Percentiles rank a stretch among this genome's conserved stretches.
phyloP scores from a whole-genome alignment of 2,329 filamentous ascomycete genomes.

The Xenoacremonium recifei region DNA sequence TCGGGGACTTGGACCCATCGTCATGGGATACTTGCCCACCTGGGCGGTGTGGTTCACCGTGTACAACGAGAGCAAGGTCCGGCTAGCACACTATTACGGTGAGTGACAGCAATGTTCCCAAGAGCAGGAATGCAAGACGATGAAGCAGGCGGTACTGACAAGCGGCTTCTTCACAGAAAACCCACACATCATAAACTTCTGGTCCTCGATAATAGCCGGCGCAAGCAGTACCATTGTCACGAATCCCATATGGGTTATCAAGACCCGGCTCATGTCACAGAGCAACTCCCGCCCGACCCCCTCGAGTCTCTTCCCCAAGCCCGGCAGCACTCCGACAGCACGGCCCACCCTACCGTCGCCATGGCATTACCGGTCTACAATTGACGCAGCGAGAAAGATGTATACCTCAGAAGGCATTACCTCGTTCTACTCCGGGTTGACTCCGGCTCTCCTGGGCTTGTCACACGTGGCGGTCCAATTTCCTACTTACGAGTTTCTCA shows the following conservation, averaged over 20 bases:
- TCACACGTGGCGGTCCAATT: slow-evolving; percentile 98
- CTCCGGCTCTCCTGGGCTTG: slow-evolving; percentile 85
- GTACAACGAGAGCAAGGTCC: slow-evolving; percentile 84
- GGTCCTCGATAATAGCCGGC: slow-evolving; percentile 87
- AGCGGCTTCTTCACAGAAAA: slow-evolving; percentile 53
- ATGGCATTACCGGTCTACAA: slow-evolving; percentile 88
- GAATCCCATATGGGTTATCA: slow-evolving; percentile 99
- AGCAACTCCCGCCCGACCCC: slow-evolving; percentile 46
- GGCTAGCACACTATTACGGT: slow-evolving; percentile 67
- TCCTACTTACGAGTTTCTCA: slow-evolving; percentile 91
- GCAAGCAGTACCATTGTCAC: slow-evolving; percentile 91
- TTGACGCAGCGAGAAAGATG: slow-evolving; percentile 95
- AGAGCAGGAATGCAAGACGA: no score
- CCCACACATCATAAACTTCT: slow-evolving; percentile 75
- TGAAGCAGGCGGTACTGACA: background rate
- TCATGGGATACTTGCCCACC: slow-evolving; percentile 92
- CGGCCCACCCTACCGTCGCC: slow-evolving; percentile 60
- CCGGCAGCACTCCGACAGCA: slow-evolving; percentile 53
- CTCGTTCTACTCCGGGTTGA: slow-evolving; percentile 94
- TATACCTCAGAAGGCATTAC: slow-evolving; percentile 83
- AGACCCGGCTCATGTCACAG: slow-evolving; percentile 97
- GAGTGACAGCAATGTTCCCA: slow-evolving; percentile 21
- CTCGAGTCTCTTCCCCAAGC: slow-evolving; percentile 44
- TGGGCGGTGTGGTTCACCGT: slow-evolving; percentile 99
- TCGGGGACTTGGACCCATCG: slow-evolving; percentile 87